Percentiles rank a stretch among this genome's conserved stretches.
Evolutionary conservation across 2,329 filamentous ascomycete species (phyloP).

Genomic region (Trichoderma semiorbis): DNA sequence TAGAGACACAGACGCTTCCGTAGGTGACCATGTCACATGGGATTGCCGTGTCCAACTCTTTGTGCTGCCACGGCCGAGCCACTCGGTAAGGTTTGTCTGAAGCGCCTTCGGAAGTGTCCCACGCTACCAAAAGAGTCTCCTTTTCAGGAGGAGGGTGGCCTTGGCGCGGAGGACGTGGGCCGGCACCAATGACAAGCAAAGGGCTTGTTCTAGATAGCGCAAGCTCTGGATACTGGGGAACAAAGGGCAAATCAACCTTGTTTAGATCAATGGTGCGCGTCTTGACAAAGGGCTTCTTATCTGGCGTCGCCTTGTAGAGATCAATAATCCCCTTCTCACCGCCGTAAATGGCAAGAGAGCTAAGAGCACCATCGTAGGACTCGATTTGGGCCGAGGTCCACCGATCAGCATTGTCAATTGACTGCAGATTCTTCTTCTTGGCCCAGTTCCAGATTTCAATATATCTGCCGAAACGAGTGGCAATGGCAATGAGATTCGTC

Average conservation of each 20-base stretch:
- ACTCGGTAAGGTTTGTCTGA: constrained; percentile 35
- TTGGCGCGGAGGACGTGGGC: constrained; percentile 37
- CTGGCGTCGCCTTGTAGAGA: constrained; percentile 31
- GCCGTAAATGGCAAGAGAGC: constrained; percentile 35
- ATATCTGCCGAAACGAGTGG: constrained; percentile 38
- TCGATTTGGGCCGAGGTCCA: constrained; percentile 38
- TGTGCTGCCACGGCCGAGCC: constrained; percentile 36
- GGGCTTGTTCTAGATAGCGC: constrained; percentile 39
- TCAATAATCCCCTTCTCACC: constrained; percentile 32
- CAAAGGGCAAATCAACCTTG: constrained; percentile 34
- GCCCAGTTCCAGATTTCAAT: constrained; percentile 41
- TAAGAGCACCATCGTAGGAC: constrained; percentile 32
- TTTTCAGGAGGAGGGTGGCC: constrained; percentile 37
- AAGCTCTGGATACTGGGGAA: constrained; percentile 39
- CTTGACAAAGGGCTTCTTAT: constrained; percentile 38
- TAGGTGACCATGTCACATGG: constrained; percentile 37
- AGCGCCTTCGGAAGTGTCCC: constrained; percentile 34
- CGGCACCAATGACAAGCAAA: constrained; percentile 37
- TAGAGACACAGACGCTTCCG: constrained; percentile 38
- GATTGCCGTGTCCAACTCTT: constrained; percentile 39
- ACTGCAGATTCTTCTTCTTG: constrained; percentile 38
- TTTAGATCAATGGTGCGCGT: constrained; percentile 35
- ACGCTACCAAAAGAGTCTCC: constrained; percentile 38
- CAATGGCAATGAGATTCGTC: constrained; percentile 36
- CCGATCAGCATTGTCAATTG: constrained; percentile 36